A percentile compares a stretch with the other conserved stretches of the same genome.
Conservation (phyloP, 2,329 filamentous ascomycete genomes). For the Pseudogymnoascus sp. region DNA sequence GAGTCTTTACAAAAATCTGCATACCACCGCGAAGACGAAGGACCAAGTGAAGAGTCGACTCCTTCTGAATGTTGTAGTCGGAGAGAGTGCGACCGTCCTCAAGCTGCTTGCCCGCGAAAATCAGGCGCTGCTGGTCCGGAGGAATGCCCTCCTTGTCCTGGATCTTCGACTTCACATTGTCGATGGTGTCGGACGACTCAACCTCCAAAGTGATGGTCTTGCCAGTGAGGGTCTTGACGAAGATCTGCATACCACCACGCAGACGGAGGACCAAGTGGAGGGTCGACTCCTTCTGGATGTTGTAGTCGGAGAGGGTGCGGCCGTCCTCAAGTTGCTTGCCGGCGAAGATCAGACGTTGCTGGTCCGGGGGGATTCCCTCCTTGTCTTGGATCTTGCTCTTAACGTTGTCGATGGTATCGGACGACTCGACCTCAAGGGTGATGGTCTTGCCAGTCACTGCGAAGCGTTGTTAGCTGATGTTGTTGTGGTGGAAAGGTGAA, state of each 20-base stretch:
- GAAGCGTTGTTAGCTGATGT: conserved; percentile 57
- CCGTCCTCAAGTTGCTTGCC: too few species aligned
- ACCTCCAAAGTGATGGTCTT: conserved; percentile 94
- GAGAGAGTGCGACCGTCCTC: conserved; percentile 85
- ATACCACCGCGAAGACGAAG: conserved; percentile 76
- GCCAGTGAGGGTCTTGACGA: conserved; percentile 79
- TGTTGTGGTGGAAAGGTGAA: conserved; percentile 56
- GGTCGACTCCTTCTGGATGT: conserved; percentile 89
- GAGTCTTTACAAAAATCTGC: conserved; percentile 65
- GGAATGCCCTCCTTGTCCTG: conserved; percentile 91
- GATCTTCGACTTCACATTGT: conserved; percentile 93
- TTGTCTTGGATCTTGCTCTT: conserved; percentile 98
- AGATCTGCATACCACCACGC: conserved; percentile 84
- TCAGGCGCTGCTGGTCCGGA: conserved; percentile 87
- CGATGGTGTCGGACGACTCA: conserved; percentile 82
- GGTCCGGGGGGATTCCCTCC: conserved; percentile 92
- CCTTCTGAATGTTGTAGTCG: conserved; percentile 97
- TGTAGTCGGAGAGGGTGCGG: conserved; percentile 46
- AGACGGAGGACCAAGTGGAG: conserved; percentile 81
- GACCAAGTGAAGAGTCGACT: conserved; percentile 73
- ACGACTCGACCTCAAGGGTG: conserved; percentile 81
- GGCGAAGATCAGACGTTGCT: conserved; percentile 55
- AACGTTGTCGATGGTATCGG: conserved; percentile 91
- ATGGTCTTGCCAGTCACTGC: conserved; percentile 89
- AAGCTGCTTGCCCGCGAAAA: conserved; percentile 89